Base-by-base conservation (phyloP, 352 stramenopile genomes). In the Peronospora belbahrii region DNA sequence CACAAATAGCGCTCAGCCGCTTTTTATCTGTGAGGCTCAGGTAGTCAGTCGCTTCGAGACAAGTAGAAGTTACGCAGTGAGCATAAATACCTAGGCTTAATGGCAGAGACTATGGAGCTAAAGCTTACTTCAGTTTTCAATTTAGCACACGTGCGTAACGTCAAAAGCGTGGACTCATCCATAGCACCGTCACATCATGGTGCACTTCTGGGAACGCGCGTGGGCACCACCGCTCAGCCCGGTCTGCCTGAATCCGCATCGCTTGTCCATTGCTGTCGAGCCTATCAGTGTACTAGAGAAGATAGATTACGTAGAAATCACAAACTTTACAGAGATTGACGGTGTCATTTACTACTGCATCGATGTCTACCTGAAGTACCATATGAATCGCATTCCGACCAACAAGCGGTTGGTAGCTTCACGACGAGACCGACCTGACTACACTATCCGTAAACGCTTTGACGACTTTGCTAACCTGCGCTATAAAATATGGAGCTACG, bases 381-480 rank as follows among this genome's bases (percentile, higher is more conserved):
- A 62, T 25, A 67, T 42, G 25, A 65, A 69, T 38, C 46, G 41
- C 38, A 81, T 86, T 42, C 74, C 69, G 34, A 77, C 66, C 9
- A 72, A 73, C 56, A 67, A 76, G 59, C 62, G 42, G 25, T 18
- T 42, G 25, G 49, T 73, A 33, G 22, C 41, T 5, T 24, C 48
- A 2, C 23, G 49, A 15, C 67, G 30, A 13, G 53, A 36, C 23
- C 50, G 51, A 32, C 68, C 68, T 3, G 68, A 79, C 48, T 76
- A 72, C 44, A 56, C 70, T 19, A 34, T 79, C 23, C 55, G 76
- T 41, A 61, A 65, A 41, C 68, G 68, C 4, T 79, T 76, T 39
- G 66, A 62, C 43, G 65, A 76, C 45, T 79, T 79, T 30, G 65
- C 65, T 42, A 59, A 74, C 39, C 41, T 79, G 42, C 68, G 68